Evolutionary conservation across 208 protist genomes (phyloP), one percentile per base, ranked within the genome.

Genomic region (Herpetomonas tarakana): DNA sequence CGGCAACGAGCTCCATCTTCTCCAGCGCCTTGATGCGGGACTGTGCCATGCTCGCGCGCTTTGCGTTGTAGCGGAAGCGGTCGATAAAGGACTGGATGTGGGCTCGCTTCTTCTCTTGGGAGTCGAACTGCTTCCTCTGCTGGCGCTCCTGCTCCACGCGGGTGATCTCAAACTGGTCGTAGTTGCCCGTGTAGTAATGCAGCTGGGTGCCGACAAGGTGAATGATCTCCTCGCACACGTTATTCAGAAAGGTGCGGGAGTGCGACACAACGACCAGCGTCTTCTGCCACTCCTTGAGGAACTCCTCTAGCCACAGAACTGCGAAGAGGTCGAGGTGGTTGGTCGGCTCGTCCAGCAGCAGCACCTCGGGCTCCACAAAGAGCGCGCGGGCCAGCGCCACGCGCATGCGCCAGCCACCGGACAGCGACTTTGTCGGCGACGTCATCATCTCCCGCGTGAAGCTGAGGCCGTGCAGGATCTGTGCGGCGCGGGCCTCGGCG

Each of bases 231-330:
- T 84, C 82, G 62, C 92, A 97, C 11, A 99, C 97, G 39, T 83
- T 85, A 77, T 99, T 98, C 0, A 99, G 74, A 65, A 99, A 99
- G 14, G 88, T 90, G 22, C 97, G 88, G 57, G 96, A 97, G 87
- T 99, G 98, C 38, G 97, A 99, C 6, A 99, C 97, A 1, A 99
- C 86, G 1, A 99, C 73, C 6, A 99, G 78, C 41, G 97, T 99
- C 58, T 93, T 91, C 39, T 92, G 74, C 91, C 95, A 98, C 31
- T 90, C 81, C 70, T 83, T 74, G 22, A 99, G 78, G 71, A 98
- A 99, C 38, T 92, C 83, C 81, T 99, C 97, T 6, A 99, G 86
- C 98, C 98, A 99, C 39, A 99, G 78, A 47, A 98, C 94, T 6
- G 97, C 97, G 70, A 98, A 94, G 19, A 99, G 71, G 76, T 99